Evolutionary conservation across 768 basidiomycete genomes (phyloP), one percentile per base, ranked within the genome.

Genomic region (Amanita jacksonii): DNA sequence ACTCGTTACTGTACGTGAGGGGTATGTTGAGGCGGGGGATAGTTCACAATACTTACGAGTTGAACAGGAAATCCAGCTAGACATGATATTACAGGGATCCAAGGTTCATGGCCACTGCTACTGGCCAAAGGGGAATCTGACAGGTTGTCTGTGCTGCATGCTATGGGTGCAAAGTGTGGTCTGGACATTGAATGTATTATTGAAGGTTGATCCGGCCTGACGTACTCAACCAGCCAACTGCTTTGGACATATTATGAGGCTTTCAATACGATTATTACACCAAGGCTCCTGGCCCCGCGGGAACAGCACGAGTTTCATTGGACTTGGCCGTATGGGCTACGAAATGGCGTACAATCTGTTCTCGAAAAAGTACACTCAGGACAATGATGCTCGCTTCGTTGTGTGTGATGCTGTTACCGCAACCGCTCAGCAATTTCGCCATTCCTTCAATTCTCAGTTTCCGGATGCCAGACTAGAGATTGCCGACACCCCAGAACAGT

Each of bases 261-360:
- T 76, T 5, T 71, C 78, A 13, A 33, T 64, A 40, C 64, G 67
- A 30, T 57, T 59, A 28, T 59, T 79, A 37, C 68, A 69, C 45
- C 58, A 66, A 22, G 61, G 61, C 30, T 52, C 57, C 8, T 50
- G 57, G 4, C 39, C 57, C 30, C 73, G 77, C 28, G 54, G 62
- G 16, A 74, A 66, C 42, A 76, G 70, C 57, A 76, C 79, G 25
- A 79, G 77, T 42, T 91, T 93, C 65, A 82, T 93, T 41, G 89
- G 90, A 7, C 74, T 93, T 9, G 89, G 89, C 31, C 73, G 81
- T 34, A 92, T 93, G 89, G 89, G 89, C 32, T 77, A 76, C 34
- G 81, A 88, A 60, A 92, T 92, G 90, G 75, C 75, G 10, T 73
- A 69, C 60, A 92, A 92, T 61, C 73, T 91, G 39, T 87, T 90